Conservation (phyloP, 1,139 yeast species). For the Wickerhamomyces sp. region DNA sequence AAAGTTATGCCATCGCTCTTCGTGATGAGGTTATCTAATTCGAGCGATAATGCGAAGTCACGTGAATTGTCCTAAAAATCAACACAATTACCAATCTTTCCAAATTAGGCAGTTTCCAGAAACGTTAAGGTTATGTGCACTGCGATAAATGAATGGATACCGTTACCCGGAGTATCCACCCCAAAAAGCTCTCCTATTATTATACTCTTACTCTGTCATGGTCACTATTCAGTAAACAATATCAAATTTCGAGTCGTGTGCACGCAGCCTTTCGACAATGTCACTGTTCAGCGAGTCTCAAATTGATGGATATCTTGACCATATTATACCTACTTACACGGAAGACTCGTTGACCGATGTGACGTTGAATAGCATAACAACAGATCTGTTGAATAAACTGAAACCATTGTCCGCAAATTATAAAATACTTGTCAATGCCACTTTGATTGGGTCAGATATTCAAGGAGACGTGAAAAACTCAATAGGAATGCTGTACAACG, state of each 20-base stretch:
- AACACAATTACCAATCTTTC: not conserved
- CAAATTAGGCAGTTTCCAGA: not conserved
- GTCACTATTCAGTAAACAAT: no score
- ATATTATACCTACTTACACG: not conserved
- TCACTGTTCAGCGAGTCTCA: not conserved
- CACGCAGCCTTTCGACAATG: not conserved
- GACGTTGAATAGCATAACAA: not conserved
- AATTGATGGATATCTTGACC: not conserved
- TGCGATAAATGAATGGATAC: no score
- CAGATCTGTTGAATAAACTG: not conserved
- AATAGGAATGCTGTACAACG: slow-evolving; percentile 8
- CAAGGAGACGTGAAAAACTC: slow-evolving; percentile 9
- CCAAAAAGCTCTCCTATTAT: no score
- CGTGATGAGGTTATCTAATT: slow-evolving; percentile 1
- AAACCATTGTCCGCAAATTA: slow-evolving; percentile 4
- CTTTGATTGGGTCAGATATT: not conserved
- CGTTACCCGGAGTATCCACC: no score
- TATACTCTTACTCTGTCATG: no score
- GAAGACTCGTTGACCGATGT: not conserved
- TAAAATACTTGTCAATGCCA: slow-evolving; percentile 7
- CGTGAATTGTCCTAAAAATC: slow-evolving; percentile 2
- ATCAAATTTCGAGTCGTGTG: no score
- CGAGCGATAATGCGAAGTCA: slow-evolving; percentile 6
- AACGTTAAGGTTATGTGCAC: no score
- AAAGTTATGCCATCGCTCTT: not conserved